Evolutionary conservation across 1,284 basidiomycete genomes (phyloP).

Genomic region (Malassezia obtusa): DNA sequence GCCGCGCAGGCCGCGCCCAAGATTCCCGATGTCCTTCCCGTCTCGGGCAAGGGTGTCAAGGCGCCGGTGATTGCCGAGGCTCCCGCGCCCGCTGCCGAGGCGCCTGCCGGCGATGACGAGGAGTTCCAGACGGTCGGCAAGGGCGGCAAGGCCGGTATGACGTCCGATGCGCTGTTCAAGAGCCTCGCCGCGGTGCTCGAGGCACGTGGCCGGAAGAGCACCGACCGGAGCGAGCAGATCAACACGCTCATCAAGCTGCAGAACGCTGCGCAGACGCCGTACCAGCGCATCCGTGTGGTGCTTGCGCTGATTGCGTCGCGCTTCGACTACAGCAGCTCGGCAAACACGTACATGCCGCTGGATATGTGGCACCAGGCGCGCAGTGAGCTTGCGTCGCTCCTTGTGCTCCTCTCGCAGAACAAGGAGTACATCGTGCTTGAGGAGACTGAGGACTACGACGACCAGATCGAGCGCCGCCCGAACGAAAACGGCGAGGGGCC

Average conservation of each 20-base stretch:
- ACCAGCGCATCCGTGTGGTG: slow-evolving; percentile 87
- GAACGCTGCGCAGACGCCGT: slow-evolving; percentile 66
- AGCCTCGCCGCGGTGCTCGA: slow-evolving; percentile 83
- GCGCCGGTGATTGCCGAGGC: slow-evolving; percentile 51
- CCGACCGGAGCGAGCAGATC: slow-evolving; percentile 89
- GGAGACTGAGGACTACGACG: slow-evolving; percentile 83
- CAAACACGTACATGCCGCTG: slow-evolving; percentile 75
- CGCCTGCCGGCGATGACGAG: slow-evolving; percentile 48
- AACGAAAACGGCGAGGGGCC: slow-evolving; percentile 49
- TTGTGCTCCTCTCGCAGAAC: slow-evolving; percentile 66
- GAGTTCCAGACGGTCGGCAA: slow-evolving; percentile 83
- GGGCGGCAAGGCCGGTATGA: slow-evolving; percentile 77
- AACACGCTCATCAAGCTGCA: slow-evolving; percentile 79
- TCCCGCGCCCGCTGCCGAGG: slow-evolving; percentile 51
- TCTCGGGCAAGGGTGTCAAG: slow-evolving; percentile 52
- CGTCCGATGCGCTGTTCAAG: slow-evolving; percentile 84
- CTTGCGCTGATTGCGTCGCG: slow-evolving; percentile 86
- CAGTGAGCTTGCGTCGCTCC: slow-evolving; percentile 74
- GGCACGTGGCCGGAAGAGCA: slow-evolving; percentile 92
- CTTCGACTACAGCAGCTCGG: slow-evolving; percentile 90
- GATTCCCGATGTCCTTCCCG: slow-evolving; percentile 1
- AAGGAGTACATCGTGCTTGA: slow-evolving; percentile 68
- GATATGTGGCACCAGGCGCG: slow-evolving; percentile 84
- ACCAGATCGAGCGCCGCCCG: slow-evolving; percentile 73
- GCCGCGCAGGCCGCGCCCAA: slow-evolving; percentile 40